These are phyloP conservation scores for Diaporthe citrichinensis DNA, from an alignment of 2,329 filamentous ascomycete species.

Conservation along the genomic window DNA sequence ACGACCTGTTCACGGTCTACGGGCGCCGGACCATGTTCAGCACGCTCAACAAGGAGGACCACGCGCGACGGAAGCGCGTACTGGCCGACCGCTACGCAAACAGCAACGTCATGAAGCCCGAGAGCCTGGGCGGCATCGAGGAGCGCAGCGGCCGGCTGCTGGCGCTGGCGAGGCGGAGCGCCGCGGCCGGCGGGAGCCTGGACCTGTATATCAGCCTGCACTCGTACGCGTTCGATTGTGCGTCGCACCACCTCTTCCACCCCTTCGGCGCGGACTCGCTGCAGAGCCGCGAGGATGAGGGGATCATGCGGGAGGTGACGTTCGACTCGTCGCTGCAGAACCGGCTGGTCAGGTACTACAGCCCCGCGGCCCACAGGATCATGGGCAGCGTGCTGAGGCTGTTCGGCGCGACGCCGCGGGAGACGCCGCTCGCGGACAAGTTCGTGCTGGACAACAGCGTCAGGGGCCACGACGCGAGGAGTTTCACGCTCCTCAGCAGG, in stretches of 20 bases:
- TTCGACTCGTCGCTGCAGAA: conserved; percentile 78
- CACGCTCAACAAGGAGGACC: conserved; percentile 70
- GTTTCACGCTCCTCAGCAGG: conserved; percentile 71
- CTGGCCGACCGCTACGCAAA: conserved; percentile 79
- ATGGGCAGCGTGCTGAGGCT: conserved; percentile 61
- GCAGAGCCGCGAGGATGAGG: conserved; percentile 66
- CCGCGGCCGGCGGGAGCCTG: conserved; percentile 56
- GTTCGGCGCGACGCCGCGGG: conserved; percentile 65
- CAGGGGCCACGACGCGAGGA: conserved; percentile 58
- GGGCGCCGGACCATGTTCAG: conserved; percentile 73
- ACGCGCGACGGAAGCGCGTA: conserved; percentile 73
- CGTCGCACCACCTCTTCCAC: conserved; percentile 78
- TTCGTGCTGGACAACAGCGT: conserved; percentile 69
- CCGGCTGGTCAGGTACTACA: conserved; percentile 71
- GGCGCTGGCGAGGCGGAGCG: conserved; percentile 62
- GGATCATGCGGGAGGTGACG: conserved; percentile 78
- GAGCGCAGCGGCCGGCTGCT: conserved; percentile 70
- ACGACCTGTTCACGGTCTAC: conserved; percentile 72
- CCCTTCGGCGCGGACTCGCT: conserved; percentile 75
- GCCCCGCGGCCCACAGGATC: conserved; percentile 64
- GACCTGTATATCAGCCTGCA: conserved; percentile 77
- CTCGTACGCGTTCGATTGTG: conserved; percentile 78
- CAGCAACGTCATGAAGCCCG: conserved; percentile 72
- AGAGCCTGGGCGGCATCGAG: conserved; percentile 69
- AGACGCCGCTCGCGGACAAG: conserved; percentile 70